phyloP scores from a whole-genome alignment of 441 rosid genomes.

The Flueggea neowawraea region DNA sequence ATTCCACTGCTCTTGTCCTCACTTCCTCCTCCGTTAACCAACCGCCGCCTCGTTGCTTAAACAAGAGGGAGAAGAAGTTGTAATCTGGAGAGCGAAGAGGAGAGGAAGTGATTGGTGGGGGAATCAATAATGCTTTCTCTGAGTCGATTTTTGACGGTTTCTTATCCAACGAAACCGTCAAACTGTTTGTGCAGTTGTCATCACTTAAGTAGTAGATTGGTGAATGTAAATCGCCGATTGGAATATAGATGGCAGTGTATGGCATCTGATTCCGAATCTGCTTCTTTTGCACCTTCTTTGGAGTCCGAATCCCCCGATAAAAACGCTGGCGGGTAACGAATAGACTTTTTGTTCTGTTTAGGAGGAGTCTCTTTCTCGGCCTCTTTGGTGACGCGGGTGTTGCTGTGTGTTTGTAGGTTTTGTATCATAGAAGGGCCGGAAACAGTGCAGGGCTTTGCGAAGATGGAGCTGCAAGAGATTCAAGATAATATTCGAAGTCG shows the following conservation, averaged over 20 bases:
- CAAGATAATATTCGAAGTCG: slow-evolving; percentile 92
- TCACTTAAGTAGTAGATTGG: slow-evolving; percentile 13
- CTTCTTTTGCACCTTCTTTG: slow-evolving; percentile 41
- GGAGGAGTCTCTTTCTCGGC: neutral
- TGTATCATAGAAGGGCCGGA: slow-evolving; percentile 99
- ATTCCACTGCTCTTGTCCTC: no score
- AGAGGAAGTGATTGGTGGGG: no score
- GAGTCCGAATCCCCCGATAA: slow-evolving; percentile 58
- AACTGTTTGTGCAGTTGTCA: neutral
- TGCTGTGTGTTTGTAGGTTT: slow-evolving; percentile 45
- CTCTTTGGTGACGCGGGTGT: no score
- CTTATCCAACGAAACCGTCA: slow-evolving; percentile 35
- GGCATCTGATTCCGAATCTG: slow-evolving; percentile 57
- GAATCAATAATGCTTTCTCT: slow-evolving; percentile 41
- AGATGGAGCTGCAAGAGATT: slow-evolving; percentile 90
- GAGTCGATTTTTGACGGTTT: slow-evolving; percentile 51
- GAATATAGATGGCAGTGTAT: slow-evolving; percentile 47
- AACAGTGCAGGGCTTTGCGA: slow-evolving; percentile 85
- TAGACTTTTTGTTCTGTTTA: neutral
- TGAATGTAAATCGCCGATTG: slow-evolving; percentile 20
- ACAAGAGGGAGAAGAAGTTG: no score
- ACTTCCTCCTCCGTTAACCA: no score
- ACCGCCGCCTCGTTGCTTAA: no score
- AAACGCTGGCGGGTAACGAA: slow-evolving; percentile 39
- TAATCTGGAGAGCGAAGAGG: no score